Evolutionary conservation across 2,329 filamentous ascomycete species (phyloP), one percentile per base, ranked within the genome.

Genomic region (Ceratocystis destructans): DNA sequence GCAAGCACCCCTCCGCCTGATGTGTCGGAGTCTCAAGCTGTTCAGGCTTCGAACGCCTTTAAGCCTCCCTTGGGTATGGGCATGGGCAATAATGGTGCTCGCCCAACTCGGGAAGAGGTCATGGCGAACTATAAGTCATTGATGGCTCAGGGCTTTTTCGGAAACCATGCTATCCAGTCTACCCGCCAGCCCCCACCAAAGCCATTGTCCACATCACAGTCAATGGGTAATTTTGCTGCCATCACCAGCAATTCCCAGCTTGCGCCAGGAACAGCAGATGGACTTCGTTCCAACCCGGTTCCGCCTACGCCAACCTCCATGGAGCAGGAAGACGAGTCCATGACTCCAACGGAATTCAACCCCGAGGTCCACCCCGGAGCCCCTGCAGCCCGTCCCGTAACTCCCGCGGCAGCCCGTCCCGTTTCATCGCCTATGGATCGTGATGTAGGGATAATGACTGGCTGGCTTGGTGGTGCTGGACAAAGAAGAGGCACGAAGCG

Each of bases 81-180:
- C 5, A 67, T 68, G 64, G 59, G 33, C 28, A 44, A 66, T 59
- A 64, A 37, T 50, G 59, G 45, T 1, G 53, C 28, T 28, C 68
- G 68, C 10, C 69, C 69, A 17, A 68, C 68, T 3, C 72, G 71
- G 69, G 82, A 85, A 64, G 81, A 84, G 67, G 78, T 84, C 64
- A 70, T 83, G 71, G 78, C 79, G 68, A 83, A 77, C 71, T 85
- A 85, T 72, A 79, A 83, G 69, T 75, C 81, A 69, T 77, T 85
- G 66, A 77, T 84, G 70, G 78, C 80, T 1, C 78, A 78, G 5
- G 82, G 82, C 68, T 85, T 85, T 77, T 85, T 85, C 72, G 76
- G 79, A 61, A 76, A 79, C 28, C 82, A 83, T 69, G 82, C 82
- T 64, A 84, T 84, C 68, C 79, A 81, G 68, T 83, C 81, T 3